Evolutionary conservation across 345 rosid genomes (phyloP), one percentile per base, ranked within the genome.

Genomic region (Gynandropsis gynandra): DNA sequence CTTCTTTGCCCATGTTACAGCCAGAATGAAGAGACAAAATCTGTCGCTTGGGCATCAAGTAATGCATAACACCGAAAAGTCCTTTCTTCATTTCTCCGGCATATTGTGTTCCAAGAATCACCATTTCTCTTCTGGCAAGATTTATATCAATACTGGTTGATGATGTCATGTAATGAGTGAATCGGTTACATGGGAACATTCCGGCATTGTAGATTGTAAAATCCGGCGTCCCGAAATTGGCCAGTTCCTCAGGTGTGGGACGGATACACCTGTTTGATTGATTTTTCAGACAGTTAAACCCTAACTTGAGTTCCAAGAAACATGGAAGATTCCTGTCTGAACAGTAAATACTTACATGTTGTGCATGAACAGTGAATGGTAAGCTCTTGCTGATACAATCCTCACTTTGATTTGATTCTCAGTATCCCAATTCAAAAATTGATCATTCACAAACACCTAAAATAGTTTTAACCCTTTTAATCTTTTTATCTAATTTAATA

Each of bases 81-180:
- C 97, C 98, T 69, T 92, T 92, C 93, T 87, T 85, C 98, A 92
- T 92, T 64, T 92, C 99, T 64, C 99, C 98, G 68, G 99, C 97
- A 44, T 92, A 92, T 40, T 88, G 99, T 11, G 98, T 87, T 69
- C 98, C 95, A 49, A 87, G 86, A 74, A 92, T 92, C 67, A 87
- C 98, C 98, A 92, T 92, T 74, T 92, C 98, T 76, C 78, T 83
- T 71, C 97, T 85, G 58, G 76, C 82, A 53, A 92, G 81, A 74
- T 92, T 92, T 65, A 92, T 61, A 61, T 92, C 97, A 16, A 92
- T 79, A 76, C 98, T 92, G 63, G 98, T 87, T 3, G 98, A 87
- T 52, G 98, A 85, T 56, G 97, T 92, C 98, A 92, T 92, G 81
- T 92, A 79, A 73, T 92, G 96, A 46, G 98, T 92, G 72, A 61